phyloP scores from a whole-genome alignment of 768 basidiomycete genomes.

The Mrakia blollopis region DNA sequence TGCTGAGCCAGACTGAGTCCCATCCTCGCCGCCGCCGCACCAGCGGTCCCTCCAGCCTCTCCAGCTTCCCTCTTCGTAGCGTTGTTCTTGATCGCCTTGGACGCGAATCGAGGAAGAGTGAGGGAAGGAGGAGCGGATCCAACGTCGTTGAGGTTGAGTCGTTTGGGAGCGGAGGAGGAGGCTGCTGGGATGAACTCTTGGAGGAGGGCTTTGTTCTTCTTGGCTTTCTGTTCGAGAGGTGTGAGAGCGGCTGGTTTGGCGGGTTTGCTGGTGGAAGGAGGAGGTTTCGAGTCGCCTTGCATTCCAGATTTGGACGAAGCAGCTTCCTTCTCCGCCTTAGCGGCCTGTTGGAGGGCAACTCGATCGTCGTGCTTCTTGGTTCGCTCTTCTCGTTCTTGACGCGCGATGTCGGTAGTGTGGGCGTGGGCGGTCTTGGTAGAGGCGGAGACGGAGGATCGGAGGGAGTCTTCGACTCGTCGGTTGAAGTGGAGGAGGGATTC shows the following conservation, averaged over 20 bases:
- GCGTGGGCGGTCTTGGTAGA: slow-evolving; percentile 22
- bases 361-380: slow-evolving; percentile 28
- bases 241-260: background rate
- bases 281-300: background rate
- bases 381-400: slow-evolving; percentile 24
- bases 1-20: slow-evolving; percentile 27
- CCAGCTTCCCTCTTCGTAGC: slow-evolving; percentile 1
- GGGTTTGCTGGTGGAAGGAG: background rate
- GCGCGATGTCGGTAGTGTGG: slow-evolving; percentile 10
- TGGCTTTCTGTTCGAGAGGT: background rate
- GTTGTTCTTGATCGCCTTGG: slow-evolving; percentile 28
- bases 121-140: slow-evolving; percentile 28
- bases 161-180: slow-evolving; percentile 29
- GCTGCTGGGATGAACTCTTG: slow-evolving; percentile 22
- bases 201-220: slow-evolving; percentile 9
- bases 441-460: slow-evolving; percentile 26
- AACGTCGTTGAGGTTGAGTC: slow-evolving; percentile 32
- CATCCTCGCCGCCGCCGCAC: slow-evolving; percentile 15
- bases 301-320: background rate
- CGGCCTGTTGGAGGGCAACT: slow-evolving; percentile 4
- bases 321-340: background rate
- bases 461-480: slow-evolving; percentile 33
- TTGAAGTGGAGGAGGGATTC: slow-evolving; percentile 32
- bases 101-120: slow-evolving; percentile 28
- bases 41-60: background rate